These are phyloP conservation scores for Carex cristatella DNA, from an alignment of 176 grass and related monocot genomes.

Conservation along the genomic window DNA sequence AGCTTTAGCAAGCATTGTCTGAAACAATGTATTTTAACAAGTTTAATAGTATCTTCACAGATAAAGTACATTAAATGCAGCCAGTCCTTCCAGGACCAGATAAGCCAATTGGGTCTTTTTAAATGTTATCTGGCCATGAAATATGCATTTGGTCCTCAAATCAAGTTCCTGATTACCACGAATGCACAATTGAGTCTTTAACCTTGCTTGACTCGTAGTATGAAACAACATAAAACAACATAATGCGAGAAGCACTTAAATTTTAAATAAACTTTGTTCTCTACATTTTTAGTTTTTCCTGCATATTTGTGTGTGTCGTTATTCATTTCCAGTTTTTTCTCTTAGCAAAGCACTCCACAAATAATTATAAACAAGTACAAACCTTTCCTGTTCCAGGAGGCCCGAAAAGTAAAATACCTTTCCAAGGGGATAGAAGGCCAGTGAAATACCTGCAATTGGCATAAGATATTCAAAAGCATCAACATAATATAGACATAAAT, in stretches of 20 bases:
- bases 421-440: conserved; percentile 50
- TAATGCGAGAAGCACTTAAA: neutral
- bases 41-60: conserved; percentile 4
- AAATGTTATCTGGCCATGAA: neutral
- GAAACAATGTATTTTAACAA: conserved; percentile 25
- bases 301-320: neutral
- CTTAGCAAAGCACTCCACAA: neutral
- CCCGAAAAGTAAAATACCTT: conserved; percentile 56
- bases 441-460: conserved; percentile 38
- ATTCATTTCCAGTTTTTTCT: neutral
- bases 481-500: neutral
- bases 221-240: neutral
- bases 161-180: neutral
- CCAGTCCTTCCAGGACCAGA: neutral
- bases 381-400: conserved; percentile 56
- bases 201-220: neutral
- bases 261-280: neutral
- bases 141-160: neutral
- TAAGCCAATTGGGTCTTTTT: neutral
- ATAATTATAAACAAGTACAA: conserved; percentile 13
- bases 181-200: neutral
- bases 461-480: neutral
- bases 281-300: neutral
- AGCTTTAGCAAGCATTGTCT: conserved; percentile 99
- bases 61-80: conserved; percentile 10